phyloP scores from a whole-genome alignment of 2,329 filamentous ascomycete genomes.

The Pseudogymnoascus sp. region DNA sequence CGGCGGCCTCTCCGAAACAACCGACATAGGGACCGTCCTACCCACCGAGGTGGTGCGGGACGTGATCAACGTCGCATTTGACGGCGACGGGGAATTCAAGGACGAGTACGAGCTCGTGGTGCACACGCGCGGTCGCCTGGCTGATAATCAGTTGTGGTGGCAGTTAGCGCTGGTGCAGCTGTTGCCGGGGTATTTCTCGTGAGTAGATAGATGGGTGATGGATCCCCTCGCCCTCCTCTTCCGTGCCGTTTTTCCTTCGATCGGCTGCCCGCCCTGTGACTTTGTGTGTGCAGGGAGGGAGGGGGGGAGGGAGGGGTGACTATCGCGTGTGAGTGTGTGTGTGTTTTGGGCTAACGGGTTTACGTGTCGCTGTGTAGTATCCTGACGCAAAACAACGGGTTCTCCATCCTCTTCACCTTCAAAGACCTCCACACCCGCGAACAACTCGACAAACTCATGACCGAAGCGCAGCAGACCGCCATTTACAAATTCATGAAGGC shows the following conservation, averaged over 20 bases:
- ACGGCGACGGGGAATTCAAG: background rate
- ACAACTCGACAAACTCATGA: background rate
- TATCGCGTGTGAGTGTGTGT: too few relatives aligned
- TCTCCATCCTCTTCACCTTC: background rate
- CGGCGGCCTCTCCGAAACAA: background rate
- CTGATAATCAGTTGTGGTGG: background rate
- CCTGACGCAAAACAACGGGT: too few relatives aligned
- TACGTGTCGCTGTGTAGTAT: too few relatives aligned
- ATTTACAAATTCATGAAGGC: background rate
- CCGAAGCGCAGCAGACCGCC: background rate
- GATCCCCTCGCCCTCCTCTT: background rate
- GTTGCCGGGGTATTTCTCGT: background rate
- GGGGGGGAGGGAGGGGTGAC: too few relatives aligned
- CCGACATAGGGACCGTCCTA: background rate
- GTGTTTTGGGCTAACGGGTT: too few relatives aligned
- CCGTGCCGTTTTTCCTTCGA: too few relatives aligned
- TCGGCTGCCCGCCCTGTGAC: too few relatives aligned
- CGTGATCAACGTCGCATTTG: background rate
- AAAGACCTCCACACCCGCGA: too few relatives aligned
- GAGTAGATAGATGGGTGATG: background rate
- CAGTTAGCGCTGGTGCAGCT: background rate
- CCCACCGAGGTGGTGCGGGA: background rate
- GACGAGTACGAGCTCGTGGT: background rate
- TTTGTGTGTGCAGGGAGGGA: too few relatives aligned
- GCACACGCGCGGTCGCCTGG: background rate